Evolutionary conservation across 805 yeast species (phyloP).

Genomic region (Candida suzukii): DNA sequence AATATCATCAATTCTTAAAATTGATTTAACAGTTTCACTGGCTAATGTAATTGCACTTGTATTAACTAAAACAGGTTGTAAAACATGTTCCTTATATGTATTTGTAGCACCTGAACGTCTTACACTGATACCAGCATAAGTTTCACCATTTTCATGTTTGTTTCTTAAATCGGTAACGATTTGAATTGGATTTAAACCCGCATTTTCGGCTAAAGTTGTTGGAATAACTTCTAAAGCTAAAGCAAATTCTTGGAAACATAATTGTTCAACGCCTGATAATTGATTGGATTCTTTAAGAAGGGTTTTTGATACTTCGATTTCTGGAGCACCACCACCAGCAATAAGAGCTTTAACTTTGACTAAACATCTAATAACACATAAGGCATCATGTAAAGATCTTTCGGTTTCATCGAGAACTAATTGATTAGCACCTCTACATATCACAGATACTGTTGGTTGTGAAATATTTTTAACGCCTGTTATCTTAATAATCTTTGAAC

Average conservation of each 20-base stretch:
- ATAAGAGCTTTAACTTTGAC: slow-evolving; percentile 84
- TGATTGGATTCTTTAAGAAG: slow-evolving; percentile 64
- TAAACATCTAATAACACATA: slow-evolving; percentile 85
- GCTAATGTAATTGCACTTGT: slow-evolving; percentile 93
- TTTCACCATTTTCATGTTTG: slow-evolving; percentile 86
- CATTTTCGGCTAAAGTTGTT: slow-evolving; percentile 90
- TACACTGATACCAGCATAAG: slow-evolving; percentile 91
- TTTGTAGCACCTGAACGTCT: slow-evolving; percentile 90
- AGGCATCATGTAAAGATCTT: slow-evolving; percentile 94
- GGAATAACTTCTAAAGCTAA: slow-evolving; percentile 90
- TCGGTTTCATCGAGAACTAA: slow-evolving; percentile 93
- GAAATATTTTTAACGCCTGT: slow-evolving; percentile 65
- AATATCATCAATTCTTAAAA: slow-evolving; percentile 94
- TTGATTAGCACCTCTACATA: slow-evolving; percentile 91
- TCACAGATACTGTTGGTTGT: slow-evolving; percentile 73
- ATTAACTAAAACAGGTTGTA: slow-evolving; percentile 93
- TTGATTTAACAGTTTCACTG: slow-evolving; percentile 93
- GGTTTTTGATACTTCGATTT: slow-evolving; percentile 77
- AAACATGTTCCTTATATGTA: slow-evolving; percentile 86
- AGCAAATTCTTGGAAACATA: slow-evolving; percentile 89
- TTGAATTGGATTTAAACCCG: slow-evolving; percentile 85
- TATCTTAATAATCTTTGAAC: slow-evolving; percentile 82
- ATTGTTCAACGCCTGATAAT: slow-evolving; percentile 79
- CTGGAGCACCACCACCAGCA: slow-evolving; percentile 99
- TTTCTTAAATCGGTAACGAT: slow-evolving; percentile 89